Conservation (phyloP, 2,329 filamentous ascomycete genomes). For the Colletotrichum sp. region DNA sequence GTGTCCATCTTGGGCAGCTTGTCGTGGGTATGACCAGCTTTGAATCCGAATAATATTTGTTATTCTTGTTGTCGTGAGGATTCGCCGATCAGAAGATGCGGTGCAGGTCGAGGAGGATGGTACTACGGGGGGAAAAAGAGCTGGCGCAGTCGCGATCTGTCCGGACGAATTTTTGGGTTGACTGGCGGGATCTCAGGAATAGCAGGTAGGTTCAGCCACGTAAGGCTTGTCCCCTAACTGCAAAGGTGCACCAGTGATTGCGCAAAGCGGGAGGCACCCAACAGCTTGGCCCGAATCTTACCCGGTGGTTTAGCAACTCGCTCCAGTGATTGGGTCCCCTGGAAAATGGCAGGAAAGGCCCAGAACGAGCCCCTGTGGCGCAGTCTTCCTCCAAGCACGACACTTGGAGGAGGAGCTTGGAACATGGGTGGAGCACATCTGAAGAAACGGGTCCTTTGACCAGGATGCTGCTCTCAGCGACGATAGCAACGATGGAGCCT, state of each 20-base stretch:
- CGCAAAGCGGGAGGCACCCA: neutral
- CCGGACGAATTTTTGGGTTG: constrained; percentile 19
- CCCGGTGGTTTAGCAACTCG: neutral
- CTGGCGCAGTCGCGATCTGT: constrained; percentile 18
- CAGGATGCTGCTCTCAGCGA: neutral
- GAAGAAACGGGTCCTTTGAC: neutral
- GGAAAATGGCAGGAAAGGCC: neutral
- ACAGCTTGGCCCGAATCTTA: constrained; percentile 17
- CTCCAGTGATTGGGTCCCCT: neutral
- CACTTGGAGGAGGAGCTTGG: neutral
- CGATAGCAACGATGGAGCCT: neutral
- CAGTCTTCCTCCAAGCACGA: neutral
- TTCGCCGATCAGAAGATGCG: neutral
- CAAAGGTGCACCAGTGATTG: neutral
- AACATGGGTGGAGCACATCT: neutral
- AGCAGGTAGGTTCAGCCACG: constrained; percentile 22
- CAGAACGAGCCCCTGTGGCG: neutral
- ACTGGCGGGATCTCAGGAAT: neutral
- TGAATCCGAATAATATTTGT: neutral
- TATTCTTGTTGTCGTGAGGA: neutral
- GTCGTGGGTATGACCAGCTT: neutral
- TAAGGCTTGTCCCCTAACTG: constrained; percentile 19
- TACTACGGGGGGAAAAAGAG: neutral
- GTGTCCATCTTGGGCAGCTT: constrained; percentile 72
- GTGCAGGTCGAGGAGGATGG: neutral